Percentiles rank a stretch among this genome's conserved stretches.
Conservation (phyloP, 2,329 filamentous ascomycete genomes). For the Fusarium cicatricum region DNA sequence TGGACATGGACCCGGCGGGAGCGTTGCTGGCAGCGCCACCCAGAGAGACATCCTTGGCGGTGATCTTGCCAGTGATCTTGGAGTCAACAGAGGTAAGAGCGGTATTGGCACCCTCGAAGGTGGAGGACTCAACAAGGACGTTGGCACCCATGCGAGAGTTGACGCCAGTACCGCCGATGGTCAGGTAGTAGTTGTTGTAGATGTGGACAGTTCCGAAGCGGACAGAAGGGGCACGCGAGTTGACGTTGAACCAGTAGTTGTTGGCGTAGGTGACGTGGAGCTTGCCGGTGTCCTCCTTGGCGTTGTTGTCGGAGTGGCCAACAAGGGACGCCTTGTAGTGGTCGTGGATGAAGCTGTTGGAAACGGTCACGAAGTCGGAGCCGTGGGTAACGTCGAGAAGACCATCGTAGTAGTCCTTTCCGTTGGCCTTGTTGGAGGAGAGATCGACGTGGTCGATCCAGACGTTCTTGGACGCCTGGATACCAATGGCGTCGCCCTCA, state of each 20-base stretch:
- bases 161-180: constrained; percentile 55
- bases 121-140: constrained; percentile 65
- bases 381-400: constrained; percentile 71
- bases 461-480: constrained; percentile 64
- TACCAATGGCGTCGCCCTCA: constrained; percentile 67
- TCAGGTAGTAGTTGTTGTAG: constrained; percentile 62
- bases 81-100: constrained; percentile 53
- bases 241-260: constrained; percentile 72
- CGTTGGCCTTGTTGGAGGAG: constrained; percentile 64
- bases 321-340: constrained; percentile 67
- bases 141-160: constrained; percentile 66
- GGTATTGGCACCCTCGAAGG: constrained; percentile 53
- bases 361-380: constrained; percentile 66
- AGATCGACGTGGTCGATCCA: constrained; percentile 76
- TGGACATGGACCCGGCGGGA: constrained; percentile 58
- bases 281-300: constrained; percentile 65
- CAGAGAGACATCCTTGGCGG: constrained; percentile 52
- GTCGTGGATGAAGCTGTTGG: constrained; percentile 45
- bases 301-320: constrained; percentile 67
- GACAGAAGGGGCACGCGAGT: constrained; percentile 68
- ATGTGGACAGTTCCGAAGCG: constrained; percentile 72
- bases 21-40: constrained; percentile 52
- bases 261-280: constrained; percentile 71
- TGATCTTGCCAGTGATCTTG: constrained; percentile 51
- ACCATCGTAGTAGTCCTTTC: constrained; percentile 76